Conservation (phyloP, 2,329 filamentous ascomycete genomes). For the Lasiodiplodia hormozganensis region DNA sequence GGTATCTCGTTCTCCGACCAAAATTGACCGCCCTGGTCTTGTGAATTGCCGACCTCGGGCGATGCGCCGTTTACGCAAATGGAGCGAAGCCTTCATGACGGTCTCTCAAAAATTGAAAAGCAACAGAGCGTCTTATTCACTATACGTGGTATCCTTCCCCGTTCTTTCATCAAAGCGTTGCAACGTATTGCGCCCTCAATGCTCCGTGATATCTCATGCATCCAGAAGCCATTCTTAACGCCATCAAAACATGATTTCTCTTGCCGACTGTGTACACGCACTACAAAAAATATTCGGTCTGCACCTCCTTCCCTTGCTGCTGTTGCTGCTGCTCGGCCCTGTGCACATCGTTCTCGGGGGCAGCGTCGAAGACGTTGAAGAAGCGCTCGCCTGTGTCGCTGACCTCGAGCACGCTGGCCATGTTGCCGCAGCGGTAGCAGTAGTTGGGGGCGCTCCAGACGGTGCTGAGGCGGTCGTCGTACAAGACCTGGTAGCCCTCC, state of each 20-base stretch:
- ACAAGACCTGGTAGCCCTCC: conserved; percentile 96
- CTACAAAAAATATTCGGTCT: conserved; percentile 74
- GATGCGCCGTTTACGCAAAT: not conserved
- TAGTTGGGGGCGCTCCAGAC: conserved; percentile 87
- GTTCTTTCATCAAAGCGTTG: not conserved
- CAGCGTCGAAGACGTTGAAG: conserved; percentile 98
- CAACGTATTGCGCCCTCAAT: conserved; percentile 19
- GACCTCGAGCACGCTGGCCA: conserved; percentile 96
- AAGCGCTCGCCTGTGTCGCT: conserved; percentile 90
- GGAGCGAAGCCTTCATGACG: not conserved
- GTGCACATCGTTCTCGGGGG: conserved; percentile 91
- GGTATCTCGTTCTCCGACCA: no score
- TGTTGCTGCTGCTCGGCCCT: conserved; percentile 79
- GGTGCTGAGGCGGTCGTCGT: conserved; percentile 91
- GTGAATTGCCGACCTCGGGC: no score
- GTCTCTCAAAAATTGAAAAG: not conserved
- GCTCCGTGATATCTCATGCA: conserved; percentile 28
- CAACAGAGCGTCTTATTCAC: not conserved
- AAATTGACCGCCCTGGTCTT: no score
- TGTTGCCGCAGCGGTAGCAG: conserved; percentile 94
- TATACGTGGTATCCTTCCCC: conserved; percentile 13
- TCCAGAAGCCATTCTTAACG: conserved; percentile 8
- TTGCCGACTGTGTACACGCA: conserved; percentile 18
- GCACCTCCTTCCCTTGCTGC: conserved; percentile 73
- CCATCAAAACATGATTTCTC: not conserved